Evolutionary conservation across 1,139 yeast genomes (phyloP), one percentile per base, ranked within the genome.

Genomic region (Komagataea norvegica): DNA sequence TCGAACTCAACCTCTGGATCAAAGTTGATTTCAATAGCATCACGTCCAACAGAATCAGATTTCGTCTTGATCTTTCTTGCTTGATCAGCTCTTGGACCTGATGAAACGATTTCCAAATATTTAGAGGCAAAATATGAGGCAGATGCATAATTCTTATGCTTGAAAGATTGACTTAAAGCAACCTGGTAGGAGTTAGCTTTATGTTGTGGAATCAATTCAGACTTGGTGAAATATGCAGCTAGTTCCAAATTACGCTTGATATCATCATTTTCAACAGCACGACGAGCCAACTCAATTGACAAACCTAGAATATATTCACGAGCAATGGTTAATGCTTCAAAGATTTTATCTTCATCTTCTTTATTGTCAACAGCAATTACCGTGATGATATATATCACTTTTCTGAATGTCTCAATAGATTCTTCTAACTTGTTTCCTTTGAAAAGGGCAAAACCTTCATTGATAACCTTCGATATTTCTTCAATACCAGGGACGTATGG

Each of bases 221-320:
- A 81, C 57, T 78, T 78, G 14, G 98, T 87, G 68, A 93, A 93
- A 64, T 89, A 91, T 1, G 97, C 95, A 6, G 97, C 97, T 51
- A 93, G 70, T 61, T 91, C 98, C 56, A 93, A 72, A 57, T 86
- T 88, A 46, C 97, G 81, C 63, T 87, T 83, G 38, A 81, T 67
- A 44, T 87, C 86, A 20, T 68, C 65, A 5, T 80, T 68, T 27
- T 83, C 86, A 42, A 89, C 66, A 8, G 82, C 60, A 64, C 97
- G 86, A 65, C 98, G 88, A 41, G 76, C 76, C 47, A 91, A 71
- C 62, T 93, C 98, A 49, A 91, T 86, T 21, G 94, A 81, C 50
- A 89, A 74, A 16, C 97, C 98, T 40, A 91, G 62, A 53, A 93
- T 87, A 60, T 93, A 93, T 58, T 91, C 96, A 49, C 84, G 83